Percentiles rank a stretch among this genome's conserved stretches.
Evolutionary conservation across 176 grass and related monocot species (phyloP).

Genomic region (Oryza glumipatula): DNA sequence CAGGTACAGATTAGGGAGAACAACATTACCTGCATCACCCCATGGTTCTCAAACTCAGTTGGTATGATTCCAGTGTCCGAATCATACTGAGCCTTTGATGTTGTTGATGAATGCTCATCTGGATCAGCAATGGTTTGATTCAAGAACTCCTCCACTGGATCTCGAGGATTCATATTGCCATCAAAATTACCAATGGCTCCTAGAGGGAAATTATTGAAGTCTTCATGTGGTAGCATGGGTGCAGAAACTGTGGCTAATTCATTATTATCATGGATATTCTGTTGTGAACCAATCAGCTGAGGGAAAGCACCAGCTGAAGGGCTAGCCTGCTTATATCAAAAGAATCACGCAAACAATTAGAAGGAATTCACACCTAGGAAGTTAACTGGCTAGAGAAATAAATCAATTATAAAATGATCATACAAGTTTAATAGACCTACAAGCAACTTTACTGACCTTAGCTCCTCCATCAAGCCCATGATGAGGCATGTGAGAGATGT

Average conservation of each 20-base stretch:
- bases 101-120: slow-evolving; percentile 53
- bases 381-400: neutral
- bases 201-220: slow-evolving; percentile 5
- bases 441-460: slow-evolving; percentile 45
- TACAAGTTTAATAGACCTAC: neutral
- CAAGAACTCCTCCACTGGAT: slow-evolving; percentile 52
- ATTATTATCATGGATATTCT: slow-evolving; percentile 10
- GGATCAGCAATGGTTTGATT: slow-evolving; percentile 44
- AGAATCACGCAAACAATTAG: slow-evolving; percentile 3
- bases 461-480: slow-evolving; percentile 27
- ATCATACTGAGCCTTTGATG: slow-evolving; percentile 57
- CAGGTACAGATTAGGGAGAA: neutral
- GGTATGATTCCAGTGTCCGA: slow-evolving; percentile 24
- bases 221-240: slow-evolving; percentile 17
- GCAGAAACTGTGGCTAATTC: slow-evolving; percentile 1
- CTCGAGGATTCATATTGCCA: slow-evolving; percentile 26
- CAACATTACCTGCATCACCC: slow-evolving; percentile 41
- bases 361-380: neutral
- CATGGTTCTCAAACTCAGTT: slow-evolving; percentile 21
- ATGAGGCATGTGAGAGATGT: slow-evolving; percentile 7
- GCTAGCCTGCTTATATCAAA: slow-evolving; percentile 50
- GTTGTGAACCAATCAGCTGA: slow-evolving; percentile 6
- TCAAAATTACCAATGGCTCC: slow-evolving; percentile 6
- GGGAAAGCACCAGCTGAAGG: slow-evolving; percentile 14
- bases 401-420: slow-evolving; percentile 19